These are phyloP conservation scores for Laguncularia racemosa DNA, from an alignment of 345 rosid genomes.

Conservation along the genomic window DNA sequence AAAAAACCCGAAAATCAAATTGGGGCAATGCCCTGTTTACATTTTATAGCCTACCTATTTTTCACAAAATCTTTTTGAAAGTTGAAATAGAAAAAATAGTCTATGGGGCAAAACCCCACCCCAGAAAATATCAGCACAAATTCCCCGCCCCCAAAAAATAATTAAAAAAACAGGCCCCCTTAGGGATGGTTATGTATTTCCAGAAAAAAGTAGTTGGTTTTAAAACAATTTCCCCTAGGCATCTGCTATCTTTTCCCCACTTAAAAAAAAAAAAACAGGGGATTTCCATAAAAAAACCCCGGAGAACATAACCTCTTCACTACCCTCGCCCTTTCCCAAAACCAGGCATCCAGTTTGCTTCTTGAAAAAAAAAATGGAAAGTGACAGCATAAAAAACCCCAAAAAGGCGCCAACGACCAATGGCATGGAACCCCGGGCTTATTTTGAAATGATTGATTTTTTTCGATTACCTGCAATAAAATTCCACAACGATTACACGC, in stretches of 20 bases:
- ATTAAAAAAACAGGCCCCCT: too few species aligned
- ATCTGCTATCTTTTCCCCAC: too few species aligned
- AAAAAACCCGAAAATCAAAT: too few species aligned
- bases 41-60: too few species aligned
- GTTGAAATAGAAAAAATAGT: too few species aligned
- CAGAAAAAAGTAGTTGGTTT: background rate
- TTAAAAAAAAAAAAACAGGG: too few species aligned
- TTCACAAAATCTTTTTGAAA: too few species aligned
- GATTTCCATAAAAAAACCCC: too few species aligned
- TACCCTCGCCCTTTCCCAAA: background rate
- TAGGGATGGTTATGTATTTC: background rate
- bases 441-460: constrained; percentile 36
- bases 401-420: constrained; percentile 75
- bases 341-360: background rate
- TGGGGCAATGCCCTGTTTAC: too few species aligned
- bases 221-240: background rate
- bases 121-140: too few species aligned
- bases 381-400: constrained; percentile 35
- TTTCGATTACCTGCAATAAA: constrained; percentile 37
- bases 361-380: background rate
- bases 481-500: background rate
- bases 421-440: constrained; percentile 61
- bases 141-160: too few species aligned
- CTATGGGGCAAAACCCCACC: too few species aligned
- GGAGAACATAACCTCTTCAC: background rate